Conservation (phyloP, 345 rosid species). For the Anacardium occidentale region DNA sequence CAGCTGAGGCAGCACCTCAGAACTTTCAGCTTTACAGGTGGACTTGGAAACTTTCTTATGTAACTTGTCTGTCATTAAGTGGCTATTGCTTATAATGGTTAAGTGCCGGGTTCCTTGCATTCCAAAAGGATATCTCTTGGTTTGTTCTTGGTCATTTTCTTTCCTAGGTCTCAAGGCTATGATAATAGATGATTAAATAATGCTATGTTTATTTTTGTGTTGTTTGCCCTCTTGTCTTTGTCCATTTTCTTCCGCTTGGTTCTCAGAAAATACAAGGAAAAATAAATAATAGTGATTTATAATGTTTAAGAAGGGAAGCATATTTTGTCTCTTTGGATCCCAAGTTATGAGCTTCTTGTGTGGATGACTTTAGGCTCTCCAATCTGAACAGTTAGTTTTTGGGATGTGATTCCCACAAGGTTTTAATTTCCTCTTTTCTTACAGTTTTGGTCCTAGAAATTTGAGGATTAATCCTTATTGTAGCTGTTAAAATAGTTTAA, state of each 20-base stretch:
- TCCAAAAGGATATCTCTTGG: not conserved
- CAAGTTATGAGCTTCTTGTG: no score
- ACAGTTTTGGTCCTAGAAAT: not conserved
- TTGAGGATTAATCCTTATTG: slow-evolving; percentile 1
- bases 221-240: not conserved
- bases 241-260: not conserved
- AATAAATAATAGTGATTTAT: not conserved
- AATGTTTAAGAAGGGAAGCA: not conserved
- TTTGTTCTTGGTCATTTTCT: not conserved
- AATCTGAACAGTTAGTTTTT: no score
- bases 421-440: not conserved
- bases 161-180: not conserved
- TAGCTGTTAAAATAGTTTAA: not conserved
- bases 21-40: slow-evolving; percentile 97
- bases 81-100: slow-evolving; percentile 6
- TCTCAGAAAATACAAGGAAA: not conserved
- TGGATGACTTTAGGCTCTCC: no score
- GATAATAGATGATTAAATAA: not conserved
- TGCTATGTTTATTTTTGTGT: slow-evolving; percentile 5
- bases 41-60: slow-evolving; percentile 13
- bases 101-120: not conserved
- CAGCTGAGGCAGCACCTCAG: slow-evolving; percentile 75
- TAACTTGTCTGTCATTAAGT: slow-evolving; percentile 8
- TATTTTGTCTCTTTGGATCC: not conserved
- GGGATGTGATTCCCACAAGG: no score